phyloP scores from a whole-genome alignment of 2,329 filamentous ascomycete genomes.

The Scedosporium apiospermum region DNA sequence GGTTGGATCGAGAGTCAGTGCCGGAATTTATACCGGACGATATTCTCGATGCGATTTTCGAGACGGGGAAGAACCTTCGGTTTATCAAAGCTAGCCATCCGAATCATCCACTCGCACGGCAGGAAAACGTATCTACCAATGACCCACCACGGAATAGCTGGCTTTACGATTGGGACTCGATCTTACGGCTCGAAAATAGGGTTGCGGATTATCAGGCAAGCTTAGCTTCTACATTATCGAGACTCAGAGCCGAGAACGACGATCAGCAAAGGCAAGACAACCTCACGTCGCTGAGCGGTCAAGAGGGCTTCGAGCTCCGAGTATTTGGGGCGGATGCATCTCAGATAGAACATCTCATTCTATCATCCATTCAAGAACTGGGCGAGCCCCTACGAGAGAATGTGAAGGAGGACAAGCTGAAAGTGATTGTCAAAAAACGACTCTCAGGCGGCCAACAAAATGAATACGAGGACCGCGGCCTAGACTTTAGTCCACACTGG shows the following conservation, averaged over 20 bases:
- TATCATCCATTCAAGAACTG: conserved; percentile 39
- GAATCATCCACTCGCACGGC: conserved; percentile 55
- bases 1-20: conserved; percentile 55
- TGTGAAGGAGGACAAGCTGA: conserved; percentile 24
- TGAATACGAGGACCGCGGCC: conserved; percentile 7
- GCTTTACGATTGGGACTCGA: conserved; percentile 63
- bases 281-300: conserved; percentile 4
- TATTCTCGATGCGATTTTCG: conserved; percentile 63
- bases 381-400: conserved; percentile 20
- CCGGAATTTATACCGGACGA: conserved; percentile 64
- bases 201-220: conserved; percentile 31
- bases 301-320: conserved; percentile 20
- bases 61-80: conserved; percentile 67
- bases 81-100: conserved; percentile 64
- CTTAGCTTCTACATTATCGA: conserved; percentile 14
- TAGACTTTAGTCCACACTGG: conserved; percentile 41
- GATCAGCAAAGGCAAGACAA: conserved; percentile 8
- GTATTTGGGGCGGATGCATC: conserved; percentile 39
- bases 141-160: conserved; percentile 53
- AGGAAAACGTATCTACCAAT: conserved; percentile 33
- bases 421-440: conserved; percentile 27
- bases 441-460: conserved; percentile 20
- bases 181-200: conserved; percentile 52
- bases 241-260: neutral
- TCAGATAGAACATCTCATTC: conserved; percentile 36